Percentiles rank a stretch among this genome's conserved stretches.
phyloP scores from a whole-genome alignment of 2,329 filamentous ascomycete genomes.

The Colletotrichum eremochloae region DNA sequence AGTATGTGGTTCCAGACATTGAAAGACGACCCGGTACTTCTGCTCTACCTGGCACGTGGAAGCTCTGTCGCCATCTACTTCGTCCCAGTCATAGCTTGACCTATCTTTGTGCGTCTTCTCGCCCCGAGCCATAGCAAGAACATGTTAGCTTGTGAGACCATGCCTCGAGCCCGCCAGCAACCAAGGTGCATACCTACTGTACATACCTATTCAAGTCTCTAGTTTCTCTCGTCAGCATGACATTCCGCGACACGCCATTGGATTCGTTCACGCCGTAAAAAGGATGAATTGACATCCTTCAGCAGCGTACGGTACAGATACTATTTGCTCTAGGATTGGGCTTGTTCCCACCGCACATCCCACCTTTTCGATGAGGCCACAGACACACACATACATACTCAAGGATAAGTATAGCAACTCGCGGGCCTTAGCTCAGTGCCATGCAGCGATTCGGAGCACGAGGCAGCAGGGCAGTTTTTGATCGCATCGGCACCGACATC shows the following conservation, averaged over 20 bases:
- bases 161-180: slow-evolving; percentile 5
- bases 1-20: not conserved
- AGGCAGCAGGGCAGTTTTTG: not conserved
- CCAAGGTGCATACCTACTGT: too few species aligned
- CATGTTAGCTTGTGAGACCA: slow-evolving; percentile 8
- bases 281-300: not conserved
- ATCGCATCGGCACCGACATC: slow-evolving; percentile 24
- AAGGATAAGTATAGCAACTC: not conserved
- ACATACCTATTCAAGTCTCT: not conserved
- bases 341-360: not conserved
- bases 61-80: not conserved
- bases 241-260: not conserved
- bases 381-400: too few species aligned
- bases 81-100: slow-evolving; percentile 1
- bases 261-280: not conserved
- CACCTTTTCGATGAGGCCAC: not conserved
- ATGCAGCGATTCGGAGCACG: not conserved
- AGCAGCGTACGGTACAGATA: not conserved
- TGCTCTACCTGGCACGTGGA: not conserved
- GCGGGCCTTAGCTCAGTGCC: not conserved
- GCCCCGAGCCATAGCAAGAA: slow-evolving; percentile 1
- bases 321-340: not conserved
- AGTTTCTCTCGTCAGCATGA: not conserved
- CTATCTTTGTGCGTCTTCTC: not conserved
- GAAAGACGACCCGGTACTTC: not conserved